Base-by-base conservation (phyloP, 257 asterid genomes). In the Avicennia marina region DNA sequence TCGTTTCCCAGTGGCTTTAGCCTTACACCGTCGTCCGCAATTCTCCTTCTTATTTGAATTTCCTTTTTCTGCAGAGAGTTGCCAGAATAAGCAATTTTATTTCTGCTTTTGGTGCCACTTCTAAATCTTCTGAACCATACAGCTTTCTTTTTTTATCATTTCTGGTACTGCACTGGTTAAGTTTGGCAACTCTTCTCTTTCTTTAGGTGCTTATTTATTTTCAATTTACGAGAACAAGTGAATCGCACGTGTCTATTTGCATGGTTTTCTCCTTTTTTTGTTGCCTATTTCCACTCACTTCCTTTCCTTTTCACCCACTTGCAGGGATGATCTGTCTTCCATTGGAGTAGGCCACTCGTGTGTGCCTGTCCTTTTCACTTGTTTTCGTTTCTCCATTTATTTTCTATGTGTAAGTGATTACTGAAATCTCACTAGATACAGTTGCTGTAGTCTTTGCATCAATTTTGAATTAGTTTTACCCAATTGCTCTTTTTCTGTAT, bases 191-290 rank as follows among this genome's bases (percentile, higher is more conserved):
- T 29, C 7, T n/a, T 29, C 16, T 41, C n/a, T 43, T 44, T 56
- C n/a, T 41, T 24, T 27, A 48, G 69, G 65, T 72, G 49, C 62
- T 53, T 12, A 12, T 58, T 29, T 39, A 27, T 2, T 52, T 18
- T 52, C 58, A 24, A 15, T 66, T 21, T 20, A 20, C 56, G 21
- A 32, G 42, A 44, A 62, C 39, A 51, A 53, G 15, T 24, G 46
- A n/a, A 32, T 44, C 53, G 51, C 68, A 68, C 33, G 73, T 73
- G 75, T 80, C 73, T 56, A 56, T 39, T 50, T 74, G 83, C 85
- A 81, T 84, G 84, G 53, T 61, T 46, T 52, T 24, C 9, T 46
- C n/a, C 11, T 52, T 56, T 41, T 41, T 64, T 47, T 26, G 34
- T 58, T 18, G 53, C 18, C 58, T 66, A 64, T 60, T 44, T 76